A percentile compares a stretch with the other conserved stretches of the same genome.
phyloP scores from a whole-genome alignment of 2,329 filamentous ascomycete genomes.

The Penicillium brasilianum region DNA sequence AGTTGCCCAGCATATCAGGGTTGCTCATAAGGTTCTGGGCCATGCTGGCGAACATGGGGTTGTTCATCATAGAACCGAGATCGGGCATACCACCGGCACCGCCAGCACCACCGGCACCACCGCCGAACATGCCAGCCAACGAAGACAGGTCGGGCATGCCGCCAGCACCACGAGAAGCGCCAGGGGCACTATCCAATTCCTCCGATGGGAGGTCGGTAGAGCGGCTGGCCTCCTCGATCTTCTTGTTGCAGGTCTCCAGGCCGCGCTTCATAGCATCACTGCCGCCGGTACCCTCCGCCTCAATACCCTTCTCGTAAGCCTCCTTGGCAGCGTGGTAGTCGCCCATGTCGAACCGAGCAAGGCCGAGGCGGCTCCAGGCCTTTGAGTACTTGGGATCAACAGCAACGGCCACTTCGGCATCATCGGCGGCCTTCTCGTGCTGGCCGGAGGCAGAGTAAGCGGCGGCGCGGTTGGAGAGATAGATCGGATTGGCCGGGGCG shows the following conservation, averaged over 20 bases:
- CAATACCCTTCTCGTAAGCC: conserved; percentile 90
- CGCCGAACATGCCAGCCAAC: conserved; percentile 73
- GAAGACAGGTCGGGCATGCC: conserved; percentile 74
- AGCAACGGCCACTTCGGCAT: conserved; percentile 87
- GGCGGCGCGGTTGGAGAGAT: conserved; percentile 95
- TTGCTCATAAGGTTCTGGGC: conserved; percentile 98
- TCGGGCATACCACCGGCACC: conserved; percentile 81
- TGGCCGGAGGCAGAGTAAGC: conserved; percentile 85
- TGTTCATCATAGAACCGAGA: conserved; percentile 85
- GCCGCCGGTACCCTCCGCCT: conserved; percentile 90
- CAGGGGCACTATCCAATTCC: conserved; percentile 57
- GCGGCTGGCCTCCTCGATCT: conserved; percentile 77
- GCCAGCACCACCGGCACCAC: conserved; percentile 50
- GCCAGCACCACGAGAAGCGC: conserved; percentile 51
- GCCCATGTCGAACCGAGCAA: conserved; percentile 88
- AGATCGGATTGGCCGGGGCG: conserved; percentile 87
- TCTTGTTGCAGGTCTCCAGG: conserved; percentile 87
- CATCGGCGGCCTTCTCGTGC: conserved; percentile 80
- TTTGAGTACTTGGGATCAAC: conserved; percentile 95
- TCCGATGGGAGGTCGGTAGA: conserved; percentile 58
- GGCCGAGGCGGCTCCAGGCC: conserved; percentile 91
- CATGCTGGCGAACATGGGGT: conserved; percentile 98
- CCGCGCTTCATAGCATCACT: conserved; percentile 98
- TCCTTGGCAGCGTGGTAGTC: conserved; percentile 93
- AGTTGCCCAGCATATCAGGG: conserved; percentile 84